A percentile compares a stretch with the other conserved stretches of the same genome.
These are phyloP conservation scores for Phytophthora melonis DNA, from an alignment of 352 stramenopile genomes.

Conservation along the genomic window DNA sequence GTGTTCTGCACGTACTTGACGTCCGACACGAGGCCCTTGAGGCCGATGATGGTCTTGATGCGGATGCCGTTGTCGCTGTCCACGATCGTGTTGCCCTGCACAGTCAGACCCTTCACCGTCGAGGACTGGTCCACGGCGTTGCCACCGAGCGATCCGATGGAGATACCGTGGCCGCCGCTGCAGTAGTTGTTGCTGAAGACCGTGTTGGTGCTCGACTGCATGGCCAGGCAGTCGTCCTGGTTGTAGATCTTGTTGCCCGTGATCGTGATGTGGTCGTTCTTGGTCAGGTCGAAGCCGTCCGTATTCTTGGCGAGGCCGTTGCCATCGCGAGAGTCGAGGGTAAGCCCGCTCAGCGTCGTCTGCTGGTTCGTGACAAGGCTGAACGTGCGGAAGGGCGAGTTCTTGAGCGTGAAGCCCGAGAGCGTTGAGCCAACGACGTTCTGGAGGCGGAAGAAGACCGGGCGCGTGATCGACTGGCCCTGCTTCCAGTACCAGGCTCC, in stretches of 20 bases:
- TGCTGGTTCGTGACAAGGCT: conserved; percentile 36
- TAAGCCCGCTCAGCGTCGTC: conserved; percentile 32
- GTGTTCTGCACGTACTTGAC: conserved; percentile 32
- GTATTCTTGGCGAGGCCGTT: conserved; percentile 22
- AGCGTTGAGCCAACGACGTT: conserved; percentile 37
- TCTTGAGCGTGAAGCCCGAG: conserved; percentile 46
- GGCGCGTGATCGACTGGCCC: conserved; percentile 35
- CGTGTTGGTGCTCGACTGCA: conserved; percentile 34
- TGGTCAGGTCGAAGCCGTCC: conserved; percentile 21
- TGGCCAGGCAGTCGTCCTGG: conserved; percentile 23
- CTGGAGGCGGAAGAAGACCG: conserved; percentile 45
- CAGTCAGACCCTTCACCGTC: too few relatives aligned
- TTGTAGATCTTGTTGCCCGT: conserved; percentile 25
- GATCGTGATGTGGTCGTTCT: conserved; percentile 24
- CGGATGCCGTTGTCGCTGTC: conserved; percentile 28
- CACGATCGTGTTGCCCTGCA: conserved; percentile 36
- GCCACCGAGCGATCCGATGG: conserved; percentile 41
- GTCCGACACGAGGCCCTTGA: conserved; percentile 32
- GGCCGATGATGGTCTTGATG: conserved; percentile 28
- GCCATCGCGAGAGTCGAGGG: conserved; percentile 16
- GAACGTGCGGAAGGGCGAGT: conserved; percentile 38
- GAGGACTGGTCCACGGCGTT: too few relatives aligned
- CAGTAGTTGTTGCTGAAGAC: conserved; percentile 27
- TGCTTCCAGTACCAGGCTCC: conserved; percentile 53
- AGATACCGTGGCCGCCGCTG: conserved; percentile 36